These are phyloP conservation scores for Mycena chlorophos DNA, from an alignment of 768 basidiomycete species.

Conservation along the genomic window DNA sequence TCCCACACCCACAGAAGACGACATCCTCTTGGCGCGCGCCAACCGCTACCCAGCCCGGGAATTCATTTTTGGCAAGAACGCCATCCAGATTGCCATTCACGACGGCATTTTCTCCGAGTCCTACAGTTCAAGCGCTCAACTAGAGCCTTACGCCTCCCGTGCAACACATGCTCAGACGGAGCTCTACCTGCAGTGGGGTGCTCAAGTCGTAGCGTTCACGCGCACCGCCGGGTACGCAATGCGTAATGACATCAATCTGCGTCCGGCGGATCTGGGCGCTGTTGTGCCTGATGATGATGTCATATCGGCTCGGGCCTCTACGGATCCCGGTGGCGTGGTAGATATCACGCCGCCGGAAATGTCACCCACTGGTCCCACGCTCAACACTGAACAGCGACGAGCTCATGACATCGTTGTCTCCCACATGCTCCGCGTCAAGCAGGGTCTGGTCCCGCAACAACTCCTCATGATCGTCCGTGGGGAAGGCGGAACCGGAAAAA, in stretches of 20 bases:
- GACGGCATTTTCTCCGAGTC: neutral
- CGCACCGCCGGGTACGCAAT: neutral
- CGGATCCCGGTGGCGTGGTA: too few relatives aligned
- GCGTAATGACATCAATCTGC: neutral
- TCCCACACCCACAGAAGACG: neutral
- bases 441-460: conserved; percentile 23
- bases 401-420: conserved; percentile 39
- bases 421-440: conserved; percentile 27
- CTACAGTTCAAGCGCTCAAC: neutral
- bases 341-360: too few relatives aligned
- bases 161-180: neutral
- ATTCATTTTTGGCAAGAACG: neutral
- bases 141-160: neutral
- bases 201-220: neutral
- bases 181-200: neutral
- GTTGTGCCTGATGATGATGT: too few relatives aligned
- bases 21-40: neutral
- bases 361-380: neutral
- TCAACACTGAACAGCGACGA: conserved; percentile 33
- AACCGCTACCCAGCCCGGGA: neutral
- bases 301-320: too few relatives aligned
- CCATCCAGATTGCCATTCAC: neutral
- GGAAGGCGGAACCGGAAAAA: conserved; percentile 47
- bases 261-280: too few relatives aligned
- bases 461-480: conserved; percentile 42